Evolutionary conservation across 1,284 basidiomycete genomes (phyloP), one percentile per base, ranked within the genome.

Genomic region (Porogramme epimiltina): DNA sequence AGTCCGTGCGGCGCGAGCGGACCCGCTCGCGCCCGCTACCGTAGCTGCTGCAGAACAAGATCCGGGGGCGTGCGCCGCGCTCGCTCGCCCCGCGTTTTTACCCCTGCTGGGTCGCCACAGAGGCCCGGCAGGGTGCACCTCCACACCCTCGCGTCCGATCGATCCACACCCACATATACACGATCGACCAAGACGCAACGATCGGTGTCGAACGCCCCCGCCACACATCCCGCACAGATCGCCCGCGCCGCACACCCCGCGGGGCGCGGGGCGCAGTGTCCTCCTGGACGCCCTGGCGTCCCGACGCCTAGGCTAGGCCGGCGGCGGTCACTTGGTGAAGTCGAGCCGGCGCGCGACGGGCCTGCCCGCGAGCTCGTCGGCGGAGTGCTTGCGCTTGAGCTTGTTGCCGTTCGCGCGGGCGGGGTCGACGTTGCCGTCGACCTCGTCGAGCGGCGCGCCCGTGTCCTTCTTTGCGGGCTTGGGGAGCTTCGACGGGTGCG

Each of bases 401-500:
- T 72, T 75, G 50, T 73, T 78, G 71, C 73, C 51, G 71, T 75
- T 31, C 68, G 68, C 3, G 59, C 71, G 2, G 70, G 71, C 1
- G n/a, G 62, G 62, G 10, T 78, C 80, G 20, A 85, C 80, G 55
- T 89, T 90, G 43, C 82, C 86, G 48, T 91, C 87, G 11, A 87
- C 75, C 58, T 91, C 88, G 62, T 89, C 89, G 2, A 89, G 72
- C 8, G 86, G 79, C 24, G 79, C 73, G 3, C 78, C 70, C 2
- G 77, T 71, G 13, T 80, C 62, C 69, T 67, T 72, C 73, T 72
- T 58, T 65, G 76, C 77, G 23, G 87, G 86, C 75, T 92, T 93
- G 0, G 92, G 92, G 10, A 95, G 78, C 62, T 91, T 89, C 2
- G 84, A 85, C 0, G 91, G 91, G 61, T 89, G 88, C 0, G 91